Percentiles rank a stretch among this genome's conserved stretches.
phyloP scores from a whole-genome alignment of 352 stramenopile genomes.

The Thalassiosira ordinaria region DNA sequence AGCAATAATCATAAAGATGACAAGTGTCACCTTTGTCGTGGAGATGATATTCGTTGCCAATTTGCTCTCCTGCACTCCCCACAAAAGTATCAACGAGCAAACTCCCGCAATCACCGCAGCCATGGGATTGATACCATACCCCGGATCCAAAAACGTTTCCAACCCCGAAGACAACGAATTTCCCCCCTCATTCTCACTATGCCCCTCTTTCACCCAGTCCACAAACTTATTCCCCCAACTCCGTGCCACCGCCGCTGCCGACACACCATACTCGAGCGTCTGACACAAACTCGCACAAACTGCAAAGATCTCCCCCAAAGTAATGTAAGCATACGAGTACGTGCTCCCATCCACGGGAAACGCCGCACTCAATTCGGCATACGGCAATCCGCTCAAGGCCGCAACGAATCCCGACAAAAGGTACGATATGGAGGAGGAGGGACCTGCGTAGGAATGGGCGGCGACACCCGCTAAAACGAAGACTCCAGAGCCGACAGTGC shows the following conservation, averaged over 20 bases:
- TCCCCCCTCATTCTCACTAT: not conserved
- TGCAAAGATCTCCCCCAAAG: slow-evolving; percentile 46
- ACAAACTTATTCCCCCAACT: slow-evolving; percentile 91
- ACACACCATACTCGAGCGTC: slow-evolving; percentile 80
- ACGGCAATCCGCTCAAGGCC: slow-evolving; percentile 31
- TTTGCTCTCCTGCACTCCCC: slow-evolving; percentile 89
- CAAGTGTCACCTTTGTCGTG: slow-evolving; percentile 75
- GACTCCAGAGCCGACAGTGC: slow-evolving; percentile 43
- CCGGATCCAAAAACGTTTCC: slow-evolving; percentile 37
- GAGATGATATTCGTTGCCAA: slow-evolving; percentile 89
- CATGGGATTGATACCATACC: slow-evolving; percentile 56
- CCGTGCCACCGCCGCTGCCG: slow-evolving; percentile 88
- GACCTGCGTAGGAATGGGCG: slow-evolving; percentile 38
- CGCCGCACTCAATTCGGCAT: slow-evolving; percentile 36
- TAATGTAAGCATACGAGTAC: slow-evolving; percentile 52
- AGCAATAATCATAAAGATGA: slow-evolving; percentile 91
- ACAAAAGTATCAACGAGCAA: slow-evolving; percentile 84
- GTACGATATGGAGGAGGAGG: slow-evolving; percentile 33
- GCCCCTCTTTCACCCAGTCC: slow-evolving; percentile 31
- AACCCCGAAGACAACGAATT: slow-evolving; percentile 5
- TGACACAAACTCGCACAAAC: slow-evolving; percentile 40
- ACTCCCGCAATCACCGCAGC: slow-evolving; percentile 80
- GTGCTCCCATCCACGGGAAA: slow-evolving; percentile 50
- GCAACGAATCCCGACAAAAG: slow-evolving; percentile 27
- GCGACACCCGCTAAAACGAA: slow-evolving; percentile 45